phyloP scores from a whole-genome alignment of 305 asterid genomes.

The Plantago lanceolata region DNA sequence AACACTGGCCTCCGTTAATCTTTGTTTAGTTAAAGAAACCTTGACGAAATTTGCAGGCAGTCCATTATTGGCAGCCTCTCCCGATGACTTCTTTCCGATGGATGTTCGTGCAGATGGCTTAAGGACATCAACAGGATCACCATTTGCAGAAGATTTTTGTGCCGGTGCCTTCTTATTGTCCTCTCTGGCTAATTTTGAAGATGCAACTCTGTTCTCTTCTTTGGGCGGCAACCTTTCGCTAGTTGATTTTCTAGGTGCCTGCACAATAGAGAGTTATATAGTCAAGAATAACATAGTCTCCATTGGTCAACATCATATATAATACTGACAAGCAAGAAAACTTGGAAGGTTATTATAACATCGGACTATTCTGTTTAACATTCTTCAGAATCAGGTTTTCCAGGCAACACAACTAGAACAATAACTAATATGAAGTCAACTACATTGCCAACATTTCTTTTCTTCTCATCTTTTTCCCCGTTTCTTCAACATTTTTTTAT shows the following conservation, averaged over 20 bases:
- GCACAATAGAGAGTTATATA: constrained; percentile 23
- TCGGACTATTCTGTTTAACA: no score
- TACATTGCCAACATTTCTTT: no score
- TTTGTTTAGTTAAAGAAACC: constrained; percentile 55
- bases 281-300: background rate
- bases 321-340: no score
- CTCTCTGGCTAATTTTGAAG: constrained; percentile 37
- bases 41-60: constrained; percentile 68
- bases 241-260: constrained; percentile 73
- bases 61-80: constrained; percentile 54
- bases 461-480: no score
- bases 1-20: constrained; percentile 60
- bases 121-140: constrained; percentile 43
- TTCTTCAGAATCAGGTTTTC: no score
- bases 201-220: constrained; percentile 46
- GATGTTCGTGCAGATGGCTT: constrained; percentile 46
- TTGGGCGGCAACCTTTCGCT: constrained; percentile 56
- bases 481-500: no score
- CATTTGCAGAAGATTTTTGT: constrained; percentile 44
- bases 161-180: constrained; percentile 47
- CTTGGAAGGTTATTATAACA: no score
- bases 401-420: no score
- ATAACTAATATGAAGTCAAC: no score
- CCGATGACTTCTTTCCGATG: constrained; percentile 50
- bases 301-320: background rate